Evolutionary conservation across 2,329 filamentous ascomycete genomes (phyloP).

Genomic region (Penicillium sp.): DNA sequence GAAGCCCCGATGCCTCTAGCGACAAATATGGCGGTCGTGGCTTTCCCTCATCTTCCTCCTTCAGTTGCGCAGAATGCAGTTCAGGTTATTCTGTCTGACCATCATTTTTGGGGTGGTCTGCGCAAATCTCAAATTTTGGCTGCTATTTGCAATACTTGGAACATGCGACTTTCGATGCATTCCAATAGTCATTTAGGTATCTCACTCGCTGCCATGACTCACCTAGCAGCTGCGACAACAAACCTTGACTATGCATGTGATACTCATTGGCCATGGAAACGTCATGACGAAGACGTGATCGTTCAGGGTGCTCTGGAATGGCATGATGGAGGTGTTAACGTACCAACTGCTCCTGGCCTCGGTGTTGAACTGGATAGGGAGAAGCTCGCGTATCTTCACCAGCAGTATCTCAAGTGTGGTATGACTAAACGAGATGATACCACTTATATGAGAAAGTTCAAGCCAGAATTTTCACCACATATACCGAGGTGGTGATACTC

Average conservation of each 20-base stretch:
- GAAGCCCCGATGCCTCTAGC: slow-evolving; percentile 48
- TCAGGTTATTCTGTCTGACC: slow-evolving; percentile 48
- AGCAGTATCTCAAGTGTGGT: slow-evolving; percentile 45
- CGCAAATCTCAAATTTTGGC: slow-evolving; percentile 47
- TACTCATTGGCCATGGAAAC: slow-evolving; percentile 53
- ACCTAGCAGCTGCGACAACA: slow-evolving; percentile 46
- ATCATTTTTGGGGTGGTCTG: slow-evolving; percentile 52
- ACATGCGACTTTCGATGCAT: slow-evolving; percentile 48
- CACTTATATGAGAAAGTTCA: slow-evolving; percentile 7
- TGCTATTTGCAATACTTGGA: slow-evolving; percentile 20
- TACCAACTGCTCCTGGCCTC: slow-evolving; percentile 42
- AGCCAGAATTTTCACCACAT: slow-evolving; percentile 3
- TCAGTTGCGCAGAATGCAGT: slow-evolving; percentile 47
- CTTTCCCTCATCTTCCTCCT: slow-evolving; percentile 45
- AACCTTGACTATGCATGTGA: slow-evolving; percentile 52
- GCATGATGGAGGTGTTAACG: slow-evolving; percentile 41
- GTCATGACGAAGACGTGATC: slow-evolving; percentile 48
- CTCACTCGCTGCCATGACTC: slow-evolving; percentile 51
- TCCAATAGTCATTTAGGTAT: slow-evolving; percentile 50
- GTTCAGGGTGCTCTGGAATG: slow-evolving; percentile 43
- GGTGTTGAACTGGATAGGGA: slow-evolving; percentile 46
- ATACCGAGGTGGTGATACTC: slow-evolving; percentile 2
- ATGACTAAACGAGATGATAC: slow-evolving; percentile 8
- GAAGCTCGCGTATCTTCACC: slow-evolving; percentile 29
- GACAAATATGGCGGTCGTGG: slow-evolving; percentile 51